These are phyloP conservation scores for Pseudogymnoascus verrucosus DNA, from an alignment of 2,329 filamentous ascomycete species.

Conservation along the genomic window DNA sequence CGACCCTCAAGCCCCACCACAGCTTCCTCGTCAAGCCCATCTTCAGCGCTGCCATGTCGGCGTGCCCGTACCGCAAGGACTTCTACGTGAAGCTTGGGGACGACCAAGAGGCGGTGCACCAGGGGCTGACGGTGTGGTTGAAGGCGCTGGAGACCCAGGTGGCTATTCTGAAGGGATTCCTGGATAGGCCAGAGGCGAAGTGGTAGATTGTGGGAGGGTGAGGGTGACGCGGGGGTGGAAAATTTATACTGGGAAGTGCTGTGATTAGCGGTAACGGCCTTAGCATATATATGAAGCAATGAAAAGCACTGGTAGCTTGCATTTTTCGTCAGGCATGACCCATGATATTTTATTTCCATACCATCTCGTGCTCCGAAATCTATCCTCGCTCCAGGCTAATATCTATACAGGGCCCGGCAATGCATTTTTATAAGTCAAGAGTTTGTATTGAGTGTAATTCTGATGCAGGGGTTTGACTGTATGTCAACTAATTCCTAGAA, in stretches of 20 bases:
- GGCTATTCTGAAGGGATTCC: slow-evolving; percentile 61
- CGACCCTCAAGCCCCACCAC: slow-evolving; percentile 88
- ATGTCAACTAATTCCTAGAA: background rate
- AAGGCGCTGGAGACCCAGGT: slow-evolving; percentile 70
- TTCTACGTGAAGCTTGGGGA: slow-evolving; percentile 84
- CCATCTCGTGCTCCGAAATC: background rate
- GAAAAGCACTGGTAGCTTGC: background rate
- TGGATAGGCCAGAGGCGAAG: slow-evolving; percentile 42
- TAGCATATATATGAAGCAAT: background rate
- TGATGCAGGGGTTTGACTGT: background rate
- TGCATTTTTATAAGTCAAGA: background rate
- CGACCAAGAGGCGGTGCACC: slow-evolving; percentile 53
- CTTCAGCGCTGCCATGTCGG: slow-evolving; percentile 88
- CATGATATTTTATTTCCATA: background rate
- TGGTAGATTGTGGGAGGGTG: slow-evolving; percentile 23
- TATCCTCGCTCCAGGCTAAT: background rate
- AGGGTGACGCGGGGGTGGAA: background rate
- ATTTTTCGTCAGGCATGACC: background rate
- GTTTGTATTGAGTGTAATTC: background rate
- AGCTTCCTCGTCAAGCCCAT: slow-evolving; percentile 82
- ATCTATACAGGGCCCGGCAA: background rate
- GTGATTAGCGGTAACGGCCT: background rate
- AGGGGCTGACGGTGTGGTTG: slow-evolving; percentile 64
- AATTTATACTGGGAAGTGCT: background rate
- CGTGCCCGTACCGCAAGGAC: slow-evolving; percentile 85